These are phyloP conservation scores for Ceratorhiza oryzae-sativae DNA, from an alignment of 1,284 basidiomycete genomes.

Conservation along the genomic window DNA sequence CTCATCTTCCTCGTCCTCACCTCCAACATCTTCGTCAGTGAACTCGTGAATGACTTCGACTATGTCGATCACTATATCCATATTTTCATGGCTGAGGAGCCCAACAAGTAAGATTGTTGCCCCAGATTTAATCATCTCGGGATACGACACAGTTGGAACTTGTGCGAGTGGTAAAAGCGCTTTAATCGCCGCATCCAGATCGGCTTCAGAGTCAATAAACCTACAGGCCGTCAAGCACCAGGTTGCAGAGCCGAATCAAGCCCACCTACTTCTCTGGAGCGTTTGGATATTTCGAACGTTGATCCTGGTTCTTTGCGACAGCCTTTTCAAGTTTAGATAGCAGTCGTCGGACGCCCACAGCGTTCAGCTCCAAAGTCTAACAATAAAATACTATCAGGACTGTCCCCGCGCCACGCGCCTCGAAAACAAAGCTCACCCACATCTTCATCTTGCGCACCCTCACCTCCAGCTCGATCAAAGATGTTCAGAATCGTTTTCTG, in stretches of 20 bases:
- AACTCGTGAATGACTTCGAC: constrained; percentile 92
- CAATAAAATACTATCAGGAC: not conserved
- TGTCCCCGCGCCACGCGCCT: constrained; percentile 44
- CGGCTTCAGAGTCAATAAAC: constrained; percentile 98
- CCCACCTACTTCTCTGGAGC: constrained; percentile 83
- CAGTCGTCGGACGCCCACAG: constrained; percentile 74
- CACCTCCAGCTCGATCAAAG: constrained; percentile 74
- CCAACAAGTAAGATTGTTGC: constrained; percentile 75
- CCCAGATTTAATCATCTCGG: constrained; percentile 84
- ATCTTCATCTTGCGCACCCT: constrained; percentile 68
- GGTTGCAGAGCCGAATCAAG: not conserved
- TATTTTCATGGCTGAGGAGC: constrained; percentile 90
- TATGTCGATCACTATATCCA: constrained; percentile 91
- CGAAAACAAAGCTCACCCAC: constrained; percentile 56
- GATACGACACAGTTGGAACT: constrained; percentile 82
- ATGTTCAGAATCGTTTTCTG: constrained; percentile 92
- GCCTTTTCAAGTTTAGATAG: constrained; percentile 86
- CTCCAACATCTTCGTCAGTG: constrained; percentile 94
- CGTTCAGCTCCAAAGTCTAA: constrained; percentile 70
- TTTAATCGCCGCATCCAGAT: constrained; percentile 88
- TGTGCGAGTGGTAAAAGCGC: constrained; percentile 89
- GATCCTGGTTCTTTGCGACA: constrained; percentile 92
- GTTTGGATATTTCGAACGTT: constrained; percentile 88
- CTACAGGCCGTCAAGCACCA: constrained; percentile 54
- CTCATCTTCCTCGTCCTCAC: constrained; percentile 74